Conservation (phyloP, 2,329 filamentous ascomycete genomes). For the Talaromyces sp. region DNA sequence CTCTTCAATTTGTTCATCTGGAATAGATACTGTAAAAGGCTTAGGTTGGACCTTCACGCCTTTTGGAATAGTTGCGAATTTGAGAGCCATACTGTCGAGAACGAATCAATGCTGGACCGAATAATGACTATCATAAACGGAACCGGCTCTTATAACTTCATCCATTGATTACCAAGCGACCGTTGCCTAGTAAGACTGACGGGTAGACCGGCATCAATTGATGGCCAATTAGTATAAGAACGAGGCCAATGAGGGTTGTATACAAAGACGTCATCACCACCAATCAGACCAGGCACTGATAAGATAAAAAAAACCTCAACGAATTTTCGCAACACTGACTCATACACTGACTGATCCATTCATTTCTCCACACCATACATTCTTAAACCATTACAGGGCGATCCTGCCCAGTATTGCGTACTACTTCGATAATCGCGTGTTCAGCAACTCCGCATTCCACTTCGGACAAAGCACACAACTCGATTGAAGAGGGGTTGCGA, state of each 20-base stretch:
- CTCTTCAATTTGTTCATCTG: conserved; percentile 47
- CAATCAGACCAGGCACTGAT: conserved; percentile 13
- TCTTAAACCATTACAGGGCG: too few relatives aligned
- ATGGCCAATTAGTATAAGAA: background rate
- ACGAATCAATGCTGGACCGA: background rate
- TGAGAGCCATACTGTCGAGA: conserved; percentile 26
- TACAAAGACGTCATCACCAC: conserved; percentile 11
- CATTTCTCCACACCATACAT: background rate
- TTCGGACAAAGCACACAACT: background rate
- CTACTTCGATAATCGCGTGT: background rate
- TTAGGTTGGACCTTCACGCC: conserved; percentile 37
- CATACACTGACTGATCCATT: background rate
- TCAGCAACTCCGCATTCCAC: background rate
- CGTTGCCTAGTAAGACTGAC: background rate
- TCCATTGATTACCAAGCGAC: background rate
- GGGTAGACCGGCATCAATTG: background rate
- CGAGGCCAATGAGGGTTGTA: background rate
- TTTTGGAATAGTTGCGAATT: conserved; percentile 36
- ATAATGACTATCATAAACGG: background rate
- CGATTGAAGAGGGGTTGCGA: background rate
- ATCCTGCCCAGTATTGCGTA: too few relatives aligned
- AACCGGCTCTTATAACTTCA: background rate
- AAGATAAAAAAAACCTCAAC: conserved; percentile 10
- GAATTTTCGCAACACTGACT: background rate
- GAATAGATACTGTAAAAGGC: conserved; percentile 46